A percentile compares a stretch with the other conserved stretches of the same genome.
Conservation (phyloP, 441 rosid genomes). For the Erodium chrysanthum region DNA sequence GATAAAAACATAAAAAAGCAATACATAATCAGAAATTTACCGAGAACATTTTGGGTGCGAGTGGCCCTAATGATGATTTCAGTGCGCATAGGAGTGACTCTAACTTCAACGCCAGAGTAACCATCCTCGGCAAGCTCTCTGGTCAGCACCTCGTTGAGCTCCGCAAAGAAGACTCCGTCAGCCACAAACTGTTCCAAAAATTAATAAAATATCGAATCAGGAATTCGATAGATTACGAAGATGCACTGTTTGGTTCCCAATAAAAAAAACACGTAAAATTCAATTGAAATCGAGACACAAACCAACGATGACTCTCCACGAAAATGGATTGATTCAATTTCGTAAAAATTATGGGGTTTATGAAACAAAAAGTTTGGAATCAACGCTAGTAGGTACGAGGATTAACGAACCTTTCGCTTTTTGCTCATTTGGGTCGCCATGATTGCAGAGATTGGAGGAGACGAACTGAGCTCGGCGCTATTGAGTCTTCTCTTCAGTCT, state of each 20-base stretch:
- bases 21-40: neutral
- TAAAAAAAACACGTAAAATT: neutral
- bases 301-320: neutral
- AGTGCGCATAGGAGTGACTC: conserved; percentile 6
- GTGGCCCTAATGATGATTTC: conserved; percentile 8
- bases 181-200: conserved; percentile 19
- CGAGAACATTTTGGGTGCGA: conserved; percentile 17
- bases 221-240: too few species aligned
- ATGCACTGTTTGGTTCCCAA: too few species aligned
- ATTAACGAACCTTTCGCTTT: conserved; percentile 44
- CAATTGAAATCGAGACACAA: neutral
- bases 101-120: conserved; percentile 10
- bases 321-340: neutral
- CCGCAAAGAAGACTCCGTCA: conserved; percentile 23
- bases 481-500: neutral
- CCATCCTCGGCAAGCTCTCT: conserved; percentile 22
- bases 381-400: neutral
- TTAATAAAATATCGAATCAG: neutral
- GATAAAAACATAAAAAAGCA: neutral
- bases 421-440: conserved; percentile 68
- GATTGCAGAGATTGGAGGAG: conserved; percentile 9
- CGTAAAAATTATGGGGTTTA: neutral
- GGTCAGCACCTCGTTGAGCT: conserved; percentile 22
- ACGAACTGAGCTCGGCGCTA: neutral
- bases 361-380: neutral